Conservation (phyloP, 2,329 filamentous ascomycete genomes). For the Boeremia lycopersici region DNA sequence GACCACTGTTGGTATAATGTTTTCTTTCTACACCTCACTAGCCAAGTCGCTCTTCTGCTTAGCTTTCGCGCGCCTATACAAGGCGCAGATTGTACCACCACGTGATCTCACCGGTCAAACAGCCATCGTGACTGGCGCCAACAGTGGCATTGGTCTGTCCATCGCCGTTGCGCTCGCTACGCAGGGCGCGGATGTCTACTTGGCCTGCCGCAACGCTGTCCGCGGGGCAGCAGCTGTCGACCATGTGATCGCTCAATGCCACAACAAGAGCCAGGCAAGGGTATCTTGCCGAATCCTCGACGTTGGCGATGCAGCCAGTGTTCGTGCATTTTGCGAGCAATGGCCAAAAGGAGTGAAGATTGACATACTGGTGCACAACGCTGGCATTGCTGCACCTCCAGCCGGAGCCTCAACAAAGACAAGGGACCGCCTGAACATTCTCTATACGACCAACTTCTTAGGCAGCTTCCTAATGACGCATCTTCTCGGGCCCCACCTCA, state of each 20-base stretch:
- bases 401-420: not conserved
- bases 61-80: conserved; percentile 19
- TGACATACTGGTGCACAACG: conserved; percentile 27
- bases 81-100: conserved; percentile 8
- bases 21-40: conserved; percentile 16
- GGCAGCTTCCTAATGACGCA: conserved; percentile 23
- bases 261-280: not conserved
- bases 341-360: conserved; percentile 15
- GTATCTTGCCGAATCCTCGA: conserved; percentile 20
- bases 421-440: conserved; percentile 13
- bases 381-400: conserved; percentile 17
- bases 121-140: conserved; percentile 58
- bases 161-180: conserved; percentile 20
- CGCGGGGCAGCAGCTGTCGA: conserved; percentile 18
- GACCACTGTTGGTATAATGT: not conserved
- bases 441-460: conserved; percentile 23
- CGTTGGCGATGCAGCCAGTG: conserved; percentile 16
- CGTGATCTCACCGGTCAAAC: conserved; percentile 50
- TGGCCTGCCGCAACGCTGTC: conserved; percentile 23
- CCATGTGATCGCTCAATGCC: conserved; percentile 5
- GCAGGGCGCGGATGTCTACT: conserved; percentile 21
- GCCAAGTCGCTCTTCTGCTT: conserved; percentile 8
- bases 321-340: conserved; percentile 19
- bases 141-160: conserved; percentile 55
- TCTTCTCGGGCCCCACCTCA: conserved; percentile 16